Evolutionary conservation across 2,329 filamentous ascomycete species (phyloP).

Genomic region (Colletotrichum sp.): DNA sequence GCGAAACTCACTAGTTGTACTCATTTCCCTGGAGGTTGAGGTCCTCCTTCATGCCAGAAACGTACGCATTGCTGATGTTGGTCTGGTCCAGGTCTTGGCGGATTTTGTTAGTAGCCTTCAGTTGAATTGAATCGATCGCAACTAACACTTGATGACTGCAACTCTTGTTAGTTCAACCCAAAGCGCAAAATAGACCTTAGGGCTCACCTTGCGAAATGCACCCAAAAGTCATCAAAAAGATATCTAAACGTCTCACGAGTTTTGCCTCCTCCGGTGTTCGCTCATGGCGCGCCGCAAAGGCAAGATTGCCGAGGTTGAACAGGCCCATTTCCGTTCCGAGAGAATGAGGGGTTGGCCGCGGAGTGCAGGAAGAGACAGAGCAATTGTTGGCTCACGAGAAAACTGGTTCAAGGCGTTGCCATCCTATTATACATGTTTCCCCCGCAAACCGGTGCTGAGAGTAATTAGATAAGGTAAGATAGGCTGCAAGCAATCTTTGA

Average conservation of each 20-base stretch:
- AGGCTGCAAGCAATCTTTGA: neutral
- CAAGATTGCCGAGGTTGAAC: slow-evolving; percentile 11
- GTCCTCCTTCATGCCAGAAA: slow-evolving; percentile 53
- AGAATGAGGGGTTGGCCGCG: neutral
- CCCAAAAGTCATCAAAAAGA: slow-evolving; percentile 24
- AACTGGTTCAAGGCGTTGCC: neutral
- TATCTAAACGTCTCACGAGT: slow-evolving; percentile 16
- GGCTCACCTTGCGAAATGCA: slow-evolving; percentile 22
- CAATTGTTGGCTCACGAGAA: neutral
- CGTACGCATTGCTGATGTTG: slow-evolving; percentile 49
- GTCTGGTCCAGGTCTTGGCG: slow-evolving; percentile 36
- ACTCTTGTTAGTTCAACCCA: neutral
- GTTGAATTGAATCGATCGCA: neutral
- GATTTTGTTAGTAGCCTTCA: slow-evolving; percentile 15
- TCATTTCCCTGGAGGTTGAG: slow-evolving; percentile 51
- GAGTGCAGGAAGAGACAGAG: neutral
- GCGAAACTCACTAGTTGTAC: slow-evolving; percentile 23
- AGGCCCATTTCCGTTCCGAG: neutral
- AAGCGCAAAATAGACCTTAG: neutral
- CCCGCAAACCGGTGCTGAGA: neutral
- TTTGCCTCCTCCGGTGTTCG: slow-evolving; percentile 13
- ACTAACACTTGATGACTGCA: slow-evolving; percentile 23
- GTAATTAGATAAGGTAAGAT: neutral
- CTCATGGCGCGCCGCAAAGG: slow-evolving; percentile 17
- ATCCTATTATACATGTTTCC: neutral